These are phyloP conservation scores for Verticillium dahliae DNA, from an alignment of 2,329 filamentous ascomycete species.

Conservation along the genomic window DNA sequence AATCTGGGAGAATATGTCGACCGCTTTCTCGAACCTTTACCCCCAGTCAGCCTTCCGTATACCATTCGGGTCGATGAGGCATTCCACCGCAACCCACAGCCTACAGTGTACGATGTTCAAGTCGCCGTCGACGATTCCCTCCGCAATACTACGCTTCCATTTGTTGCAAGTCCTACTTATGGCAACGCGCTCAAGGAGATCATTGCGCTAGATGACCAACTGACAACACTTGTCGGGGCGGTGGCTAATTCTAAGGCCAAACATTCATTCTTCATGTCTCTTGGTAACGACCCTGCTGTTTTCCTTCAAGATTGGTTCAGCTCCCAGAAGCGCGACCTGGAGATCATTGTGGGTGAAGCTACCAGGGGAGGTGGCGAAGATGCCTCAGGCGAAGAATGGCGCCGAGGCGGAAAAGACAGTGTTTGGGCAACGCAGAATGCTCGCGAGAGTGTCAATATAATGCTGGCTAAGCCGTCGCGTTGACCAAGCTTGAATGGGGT, in stretches of 20 bases:
- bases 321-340: constrained; percentile 84
- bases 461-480: constrained; percentile 39
- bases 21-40: constrained; percentile 69
- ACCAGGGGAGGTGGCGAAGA: constrained; percentile 55
- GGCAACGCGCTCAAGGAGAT: constrained; percentile 71
- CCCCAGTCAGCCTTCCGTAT: constrained; percentile 79
- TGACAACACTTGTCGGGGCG: constrained; percentile 76
- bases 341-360: constrained; percentile 79
- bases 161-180: constrained; percentile 65
- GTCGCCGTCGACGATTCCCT: constrained; percentile 81
- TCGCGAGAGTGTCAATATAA: constrained; percentile 55
- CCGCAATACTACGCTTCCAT: constrained; percentile 55
- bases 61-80: constrained; percentile 88
- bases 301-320: constrained; percentile 87
- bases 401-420: constrained; percentile 48
- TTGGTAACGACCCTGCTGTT: constrained; percentile 73
- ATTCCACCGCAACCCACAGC: constrained; percentile 66
- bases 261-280: constrained; percentile 75
- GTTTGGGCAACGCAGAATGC: constrained; percentile 53
- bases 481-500: neutral
- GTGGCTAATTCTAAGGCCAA: constrained; percentile 82
- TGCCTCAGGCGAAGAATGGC: constrained; percentile 60
- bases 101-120: constrained; percentile 85
- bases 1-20: constrained; percentile 75
- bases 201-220: constrained; percentile 71